Conservation (phyloP, 1,284 basidiomycete genomes). For the Kwoniella shivajii region DNA sequence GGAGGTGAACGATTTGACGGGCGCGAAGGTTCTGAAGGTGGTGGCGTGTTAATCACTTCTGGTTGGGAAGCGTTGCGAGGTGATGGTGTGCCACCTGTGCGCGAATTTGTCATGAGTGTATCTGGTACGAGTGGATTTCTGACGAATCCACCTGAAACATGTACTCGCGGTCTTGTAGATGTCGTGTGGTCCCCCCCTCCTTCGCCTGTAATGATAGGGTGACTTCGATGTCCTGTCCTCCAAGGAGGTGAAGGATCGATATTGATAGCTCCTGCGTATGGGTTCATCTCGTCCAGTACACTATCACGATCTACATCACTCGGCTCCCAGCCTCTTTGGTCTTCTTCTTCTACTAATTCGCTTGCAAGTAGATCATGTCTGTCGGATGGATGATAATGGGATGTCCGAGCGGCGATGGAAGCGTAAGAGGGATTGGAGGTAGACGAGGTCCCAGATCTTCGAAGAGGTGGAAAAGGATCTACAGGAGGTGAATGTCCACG, state of each 20-base stretch:
- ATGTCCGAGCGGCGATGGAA: conserved; percentile 16
- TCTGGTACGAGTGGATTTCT: not conserved
- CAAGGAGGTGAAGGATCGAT: conserved; percentile 17
- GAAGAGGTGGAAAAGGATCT: conserved; percentile 18
- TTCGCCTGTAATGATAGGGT: not conserved
- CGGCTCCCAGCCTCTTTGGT: conserved; percentile 10
- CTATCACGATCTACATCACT: conserved; percentile 24
- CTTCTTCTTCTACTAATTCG: not conserved
- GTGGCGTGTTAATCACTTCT: not conserved
- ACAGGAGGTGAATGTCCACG: conserved; percentile 10
- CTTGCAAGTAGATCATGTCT: not conserved
- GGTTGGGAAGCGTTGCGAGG: too few relatives aligned
- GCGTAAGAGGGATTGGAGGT: conserved; percentile 15
- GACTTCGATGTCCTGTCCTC: conserved; percentile 5
- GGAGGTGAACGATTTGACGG: conserved; percentile 8
- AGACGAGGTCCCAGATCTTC: conserved; percentile 11
- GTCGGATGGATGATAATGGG: not conserved
- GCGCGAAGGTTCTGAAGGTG: not conserved
- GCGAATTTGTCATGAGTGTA: too few relatives aligned
- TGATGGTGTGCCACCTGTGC: too few relatives aligned
- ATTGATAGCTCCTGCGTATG: conserved; percentile 11
- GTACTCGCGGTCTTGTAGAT: not conserved
- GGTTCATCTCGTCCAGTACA: conserved; percentile 21
- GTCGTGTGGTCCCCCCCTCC: too few relatives aligned
- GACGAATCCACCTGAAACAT: not conserved